A percentile compares a stretch with the other conserved stretches of the same genome.
phyloP scores from a whole-genome alignment of 495 filamentous ascomycete genomes.

The Viridothelium virens region DNA sequence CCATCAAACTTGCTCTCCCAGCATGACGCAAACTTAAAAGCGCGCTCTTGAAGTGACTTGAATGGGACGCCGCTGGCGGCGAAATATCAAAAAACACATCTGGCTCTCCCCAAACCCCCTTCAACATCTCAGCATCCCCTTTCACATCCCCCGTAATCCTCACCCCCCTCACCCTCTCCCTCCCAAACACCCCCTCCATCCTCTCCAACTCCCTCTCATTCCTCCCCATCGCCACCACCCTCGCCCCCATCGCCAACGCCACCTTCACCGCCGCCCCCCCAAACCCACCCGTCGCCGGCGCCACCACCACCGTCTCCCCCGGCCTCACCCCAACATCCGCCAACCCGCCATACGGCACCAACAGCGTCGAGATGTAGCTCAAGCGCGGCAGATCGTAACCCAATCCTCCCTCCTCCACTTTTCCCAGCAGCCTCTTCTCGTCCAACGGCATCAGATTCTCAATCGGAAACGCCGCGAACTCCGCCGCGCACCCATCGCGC shows the following conservation, averaged over 20 bases:
- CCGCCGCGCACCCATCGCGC: conserved; percentile 35
- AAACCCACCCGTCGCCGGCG: conserved; percentile 31
- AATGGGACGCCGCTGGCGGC: conserved; percentile 33
- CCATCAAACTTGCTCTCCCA: conserved; percentile 44
- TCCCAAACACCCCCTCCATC: conserved; percentile 17
- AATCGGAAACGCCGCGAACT: conserved; percentile 40
- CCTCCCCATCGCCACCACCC: conserved; percentile 30
- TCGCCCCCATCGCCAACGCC: conserved; percentile 32
- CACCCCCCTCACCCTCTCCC: conserved; percentile 20
- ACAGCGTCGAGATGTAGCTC: conserved; percentile 23
- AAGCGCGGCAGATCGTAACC: conserved; percentile 38
- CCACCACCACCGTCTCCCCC: conserved; percentile 29
- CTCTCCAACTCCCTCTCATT: conserved; percentile 21
- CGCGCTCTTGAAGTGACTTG: conserved; percentile 39
- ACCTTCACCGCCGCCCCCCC: conserved; percentile 28
- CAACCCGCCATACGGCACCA: conserved; percentile 49
- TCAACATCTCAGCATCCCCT: conserved; percentile 17
- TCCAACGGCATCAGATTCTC: conserved; percentile 42
- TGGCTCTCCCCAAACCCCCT: conserved; percentile 25
- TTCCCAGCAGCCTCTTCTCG: conserved; percentile 35
- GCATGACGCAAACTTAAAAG: conserved; percentile 38
- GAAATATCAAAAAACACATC: conserved; percentile 46
- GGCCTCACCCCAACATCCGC: conserved; percentile 40
- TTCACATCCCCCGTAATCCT: conserved; percentile 22
- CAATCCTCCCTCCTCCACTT: conserved; percentile 31